Evolutionary conservation across 352 stramenopile species (phyloP), one percentile per base, ranked within the genome.

Genomic region (Phytophthora idaei): DNA sequence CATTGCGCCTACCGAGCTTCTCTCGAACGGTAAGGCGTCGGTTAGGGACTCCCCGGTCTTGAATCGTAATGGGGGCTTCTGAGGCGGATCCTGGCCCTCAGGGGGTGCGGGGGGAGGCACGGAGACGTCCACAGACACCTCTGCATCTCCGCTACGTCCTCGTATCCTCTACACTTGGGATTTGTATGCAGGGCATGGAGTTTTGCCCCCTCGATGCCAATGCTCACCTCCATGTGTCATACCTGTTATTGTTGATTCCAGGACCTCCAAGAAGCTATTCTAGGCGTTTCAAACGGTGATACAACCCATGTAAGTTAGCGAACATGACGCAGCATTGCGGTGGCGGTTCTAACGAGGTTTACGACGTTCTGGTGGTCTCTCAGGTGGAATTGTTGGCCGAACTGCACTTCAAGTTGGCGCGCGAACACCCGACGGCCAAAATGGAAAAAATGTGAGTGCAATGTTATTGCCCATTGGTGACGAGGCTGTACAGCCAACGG

Each of bases 381-480:
- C 61, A 94, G 86, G 52, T 89, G 57, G 73, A 85, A 66, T 66
- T 94, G 31, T 63, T 94, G 52, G 86, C 86, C 11, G 86, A 94
- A 74, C 44, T 94, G 44, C 86, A 94, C 65, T 94, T 85, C 64
- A 92, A 93, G 74, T 73, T 94, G 45, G 75, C 82, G 15, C 78
- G 86, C 15, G 86, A 94, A 58, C 84, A 92, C 50, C 78, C 70
- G 29, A 80, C 78, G 57, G 74, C 87, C 27, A 94, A 94, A 74
- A 74, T 91, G 70, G 84, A 93, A 51, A 85, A 83, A 77, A 93
- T 94, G 86, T 93, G 54, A 39, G 81, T 83, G 34, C 11, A 39
- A 21, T 50, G 29, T 55, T 11, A 8, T 25, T 50, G 50, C 1
- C 48, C 31, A 45, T 37, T 48, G 27, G 39, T 49, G 63, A 47